These are phyloP conservation scores for Colletotrichum brevisporum DNA, from an alignment of 2,329 filamentous ascomycete genomes.

Conservation along the genomic window DNA sequence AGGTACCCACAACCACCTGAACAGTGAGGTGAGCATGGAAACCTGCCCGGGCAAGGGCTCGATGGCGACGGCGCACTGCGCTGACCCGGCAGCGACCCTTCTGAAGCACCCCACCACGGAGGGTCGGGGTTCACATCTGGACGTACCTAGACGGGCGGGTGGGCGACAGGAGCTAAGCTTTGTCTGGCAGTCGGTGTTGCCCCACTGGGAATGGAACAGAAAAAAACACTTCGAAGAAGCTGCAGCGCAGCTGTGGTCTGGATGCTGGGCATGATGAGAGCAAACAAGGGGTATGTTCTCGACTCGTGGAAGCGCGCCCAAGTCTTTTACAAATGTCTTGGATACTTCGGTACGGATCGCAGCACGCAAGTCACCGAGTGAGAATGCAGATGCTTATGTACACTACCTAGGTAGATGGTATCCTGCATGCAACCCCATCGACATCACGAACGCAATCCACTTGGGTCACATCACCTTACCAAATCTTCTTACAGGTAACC, in stretches of 20 bases:
- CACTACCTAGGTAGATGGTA: no score
- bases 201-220: conserved; percentile 23
- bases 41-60: no score
- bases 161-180: conserved; percentile 30
- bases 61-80: no score
- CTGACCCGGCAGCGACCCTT: not conserved
- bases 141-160: not conserved
- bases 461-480: not conserved
- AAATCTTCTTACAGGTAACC: no score
- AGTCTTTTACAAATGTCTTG: not conserved
- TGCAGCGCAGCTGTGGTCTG: no score
- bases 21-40: no score
- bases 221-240: conserved; percentile 4
- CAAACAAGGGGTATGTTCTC: no score
- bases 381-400: no score
- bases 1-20: not conserved
- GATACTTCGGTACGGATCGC: not conserved
- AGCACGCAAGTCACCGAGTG: no score
- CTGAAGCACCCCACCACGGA: not conserved
- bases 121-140: not conserved
- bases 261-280: no score
- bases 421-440: no score
- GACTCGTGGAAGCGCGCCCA: not conserved
- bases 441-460: no score
- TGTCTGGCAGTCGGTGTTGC: conserved; percentile 13